Conservation (phyloP, 2,329 filamentous ascomycete species). For the Aspergillus texensis region DNA sequence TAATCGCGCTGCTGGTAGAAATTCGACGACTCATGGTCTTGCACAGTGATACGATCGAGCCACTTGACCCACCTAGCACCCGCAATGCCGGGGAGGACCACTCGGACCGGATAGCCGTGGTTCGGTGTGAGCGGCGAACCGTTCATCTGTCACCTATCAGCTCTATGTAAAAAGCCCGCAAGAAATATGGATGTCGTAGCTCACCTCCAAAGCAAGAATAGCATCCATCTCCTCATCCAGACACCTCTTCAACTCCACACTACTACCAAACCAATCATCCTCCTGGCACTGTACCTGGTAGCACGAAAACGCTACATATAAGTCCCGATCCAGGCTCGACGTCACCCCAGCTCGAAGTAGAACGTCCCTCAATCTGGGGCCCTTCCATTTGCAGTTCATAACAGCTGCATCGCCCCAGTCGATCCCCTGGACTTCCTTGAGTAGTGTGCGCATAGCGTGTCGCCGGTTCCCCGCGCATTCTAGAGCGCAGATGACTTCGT, state of each 20-base stretch:
- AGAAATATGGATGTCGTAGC: slow-evolving; percentile 4
- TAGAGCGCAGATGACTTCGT: slow-evolving; percentile 58
- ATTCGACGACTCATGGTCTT: slow-evolving; percentile 54
- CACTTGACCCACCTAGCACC: slow-evolving; percentile 49
- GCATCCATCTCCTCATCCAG: slow-evolving; percentile 49
- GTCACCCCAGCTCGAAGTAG: slow-evolving; percentile 50
- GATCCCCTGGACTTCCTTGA: slow-evolving; percentile 62
- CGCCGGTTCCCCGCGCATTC: slow-evolving; percentile 64
- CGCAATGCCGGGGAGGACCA: slow-evolving; percentile 47
- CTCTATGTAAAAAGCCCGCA: too few relatives aligned
- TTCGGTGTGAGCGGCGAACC: slow-evolving; percentile 43
- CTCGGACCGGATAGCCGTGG: slow-evolving; percentile 47
- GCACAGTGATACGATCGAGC: slow-evolving; percentile 52
- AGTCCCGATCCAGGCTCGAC: slow-evolving; percentile 26
- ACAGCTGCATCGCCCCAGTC: slow-evolving; percentile 64
- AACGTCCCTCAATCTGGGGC: slow-evolving; percentile 57
- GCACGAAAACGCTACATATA: slow-evolving; percentile 61
- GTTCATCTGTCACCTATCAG: slow-evolving; percentile 55
- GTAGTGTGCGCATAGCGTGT: slow-evolving; percentile 62
- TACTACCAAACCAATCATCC: slow-evolving; percentile 62
- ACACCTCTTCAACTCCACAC: slow-evolving; percentile 53
- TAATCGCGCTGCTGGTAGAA: slow-evolving; percentile 63
- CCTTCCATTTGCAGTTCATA: slow-evolving; percentile 63
- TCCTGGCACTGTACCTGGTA: slow-evolving; percentile 57
- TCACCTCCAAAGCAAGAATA: slow-evolving; percentile 52